Conservation (phyloP, 2,329 filamentous ascomycete species). For the Epichloe elymi region DNA sequence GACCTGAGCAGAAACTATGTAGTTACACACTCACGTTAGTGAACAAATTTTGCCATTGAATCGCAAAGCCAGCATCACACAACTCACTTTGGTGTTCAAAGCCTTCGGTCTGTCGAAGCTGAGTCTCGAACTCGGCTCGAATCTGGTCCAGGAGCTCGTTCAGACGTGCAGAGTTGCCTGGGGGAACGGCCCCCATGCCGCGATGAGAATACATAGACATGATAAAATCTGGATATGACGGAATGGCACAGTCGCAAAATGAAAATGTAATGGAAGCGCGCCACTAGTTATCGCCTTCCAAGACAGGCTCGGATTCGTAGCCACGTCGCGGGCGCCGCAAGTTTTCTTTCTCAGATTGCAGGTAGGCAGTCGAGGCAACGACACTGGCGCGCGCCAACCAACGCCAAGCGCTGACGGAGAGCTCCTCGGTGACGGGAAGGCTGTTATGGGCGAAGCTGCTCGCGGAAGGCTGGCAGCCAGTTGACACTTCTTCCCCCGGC, state of each 20-base stretch:
- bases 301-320: background rate
- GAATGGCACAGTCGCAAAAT: background rate
- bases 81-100: slow-evolving; percentile 86
- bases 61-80: background rate
- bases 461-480: background rate
- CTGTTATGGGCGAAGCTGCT: background rate
- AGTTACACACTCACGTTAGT: slow-evolving; percentile 2
- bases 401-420: background rate
- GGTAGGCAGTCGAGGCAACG: background rate
- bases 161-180: slow-evolving; percentile 48
- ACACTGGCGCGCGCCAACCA: background rate
- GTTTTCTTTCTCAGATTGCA: background rate
- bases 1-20: slow-evolving; percentile 71
- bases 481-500: background rate
- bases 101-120: slow-evolving; percentile 67
- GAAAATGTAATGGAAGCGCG: background rate
- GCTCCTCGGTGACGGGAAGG: background rate
- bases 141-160: slow-evolving; percentile 88
- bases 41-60: background rate
- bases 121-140: slow-evolving; percentile 78
- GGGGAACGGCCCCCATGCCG: slow-evolving; percentile 60
- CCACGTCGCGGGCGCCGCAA: background rate
- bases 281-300: background rate
- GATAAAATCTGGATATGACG: slow-evolving; percentile 4
- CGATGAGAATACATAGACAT: slow-evolving; percentile 88